Percentiles rank a stretch among this genome's conserved stretches.
phyloP scores from a whole-genome alignment of 2,329 filamentous ascomycete genomes.

The Aspergillus ochraceus region DNA sequence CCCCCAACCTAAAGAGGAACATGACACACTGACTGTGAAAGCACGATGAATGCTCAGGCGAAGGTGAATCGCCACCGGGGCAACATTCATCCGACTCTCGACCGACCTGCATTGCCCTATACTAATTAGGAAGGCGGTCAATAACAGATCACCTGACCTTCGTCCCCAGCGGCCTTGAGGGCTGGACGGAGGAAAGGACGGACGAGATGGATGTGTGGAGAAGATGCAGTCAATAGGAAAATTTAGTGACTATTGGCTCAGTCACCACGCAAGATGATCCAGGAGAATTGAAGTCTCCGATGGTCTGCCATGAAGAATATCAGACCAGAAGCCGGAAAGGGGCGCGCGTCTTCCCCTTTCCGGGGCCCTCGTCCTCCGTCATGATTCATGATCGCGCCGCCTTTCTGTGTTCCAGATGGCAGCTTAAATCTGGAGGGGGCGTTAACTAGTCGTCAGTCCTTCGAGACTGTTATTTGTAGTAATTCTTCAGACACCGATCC shows the following conservation, averaged over 20 bases:
- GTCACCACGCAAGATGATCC: neutral
- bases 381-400: neutral
- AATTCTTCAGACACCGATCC: too few relatives aligned
- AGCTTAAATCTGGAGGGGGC: neutral
- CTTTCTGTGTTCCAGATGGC: neutral
- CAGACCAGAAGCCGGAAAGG: neutral
- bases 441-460: too few relatives aligned
- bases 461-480: too few relatives aligned
- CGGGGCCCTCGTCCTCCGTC: neutral
- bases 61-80: too few relatives aligned
- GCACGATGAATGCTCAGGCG: too few relatives aligned
- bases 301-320: neutral
- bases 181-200: neutral
- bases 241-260: neutral
- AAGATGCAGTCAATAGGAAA: neutral
- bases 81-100: neutral
- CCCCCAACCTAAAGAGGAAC: too few relatives aligned
- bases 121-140: neutral
- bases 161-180: too few relatives aligned
- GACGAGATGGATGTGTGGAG: neutral
- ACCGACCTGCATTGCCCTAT: neutral
- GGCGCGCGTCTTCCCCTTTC: neutral
- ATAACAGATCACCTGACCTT: neutral
- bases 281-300: neutral
- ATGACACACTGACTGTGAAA: too few relatives aligned